Percentiles rank a stretch among this genome's conserved stretches.
These are phyloP conservation scores for Fragaria nilgerrensis DNA, from an alignment of 306 rosid genomes.

Conservation along the genomic window DNA sequence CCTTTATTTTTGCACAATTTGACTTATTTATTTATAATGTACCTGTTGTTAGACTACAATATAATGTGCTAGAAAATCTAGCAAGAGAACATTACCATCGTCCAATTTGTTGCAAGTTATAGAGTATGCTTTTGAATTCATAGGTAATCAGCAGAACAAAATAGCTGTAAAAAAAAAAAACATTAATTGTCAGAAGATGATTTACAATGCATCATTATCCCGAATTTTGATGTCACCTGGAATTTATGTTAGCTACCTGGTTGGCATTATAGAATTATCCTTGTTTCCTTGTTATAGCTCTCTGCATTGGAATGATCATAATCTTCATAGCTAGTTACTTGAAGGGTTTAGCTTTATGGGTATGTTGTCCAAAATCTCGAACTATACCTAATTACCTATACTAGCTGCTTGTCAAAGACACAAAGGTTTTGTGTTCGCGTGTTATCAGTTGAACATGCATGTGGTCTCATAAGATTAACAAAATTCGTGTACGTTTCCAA, in stretches of 20 bases:
- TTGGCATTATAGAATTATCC: background rate
- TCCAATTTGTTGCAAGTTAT: background rate
- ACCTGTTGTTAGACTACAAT: background rate
- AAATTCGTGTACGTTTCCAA: background rate
- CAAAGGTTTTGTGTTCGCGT: background rate
- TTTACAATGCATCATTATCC: background rate
- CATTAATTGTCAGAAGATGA: background rate
- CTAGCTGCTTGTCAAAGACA: background rate
- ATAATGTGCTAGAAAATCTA: background rate
- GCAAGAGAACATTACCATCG: background rate
- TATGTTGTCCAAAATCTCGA: background rate
- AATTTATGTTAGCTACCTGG: background rate
- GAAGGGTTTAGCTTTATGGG: background rate
- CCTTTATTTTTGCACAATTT: background rate
- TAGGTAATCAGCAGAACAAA: background rate
- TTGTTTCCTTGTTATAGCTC: background rate
- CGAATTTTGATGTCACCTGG: background rate
- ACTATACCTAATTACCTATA: background rate
- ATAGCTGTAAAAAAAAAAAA: background rate
- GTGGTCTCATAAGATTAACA: background rate
- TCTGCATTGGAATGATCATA: background rate
- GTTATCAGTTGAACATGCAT: background rate
- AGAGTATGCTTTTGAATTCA: background rate
- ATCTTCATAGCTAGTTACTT: background rate
- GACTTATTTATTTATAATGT: background rate